phyloP scores from a whole-genome alignment of 2,329 filamentous ascomycete species.

The Trichophyton mentagrophytes region DNA sequence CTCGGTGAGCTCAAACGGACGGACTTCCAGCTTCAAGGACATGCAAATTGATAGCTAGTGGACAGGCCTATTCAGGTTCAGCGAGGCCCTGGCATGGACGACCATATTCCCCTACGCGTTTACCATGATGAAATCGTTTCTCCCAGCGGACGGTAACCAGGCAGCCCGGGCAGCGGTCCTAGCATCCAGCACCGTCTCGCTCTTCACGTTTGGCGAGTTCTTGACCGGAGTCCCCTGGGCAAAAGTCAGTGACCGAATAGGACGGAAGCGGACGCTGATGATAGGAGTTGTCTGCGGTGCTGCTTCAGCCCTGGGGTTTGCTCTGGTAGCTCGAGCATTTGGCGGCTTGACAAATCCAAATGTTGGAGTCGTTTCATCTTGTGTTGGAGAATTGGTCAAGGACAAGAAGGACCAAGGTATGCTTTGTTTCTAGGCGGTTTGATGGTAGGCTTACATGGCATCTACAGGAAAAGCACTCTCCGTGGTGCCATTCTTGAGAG shows the following conservation, averaged over 20 bases:
- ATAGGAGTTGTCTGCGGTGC: slow-evolving; percentile 6
- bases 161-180: slow-evolving; percentile 4
- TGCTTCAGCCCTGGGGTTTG: slow-evolving; percentile 3
- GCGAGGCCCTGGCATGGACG: slow-evolving; percentile 10
- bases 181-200: slow-evolving; percentile 3
- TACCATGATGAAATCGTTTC: slow-evolving; percentile 8
- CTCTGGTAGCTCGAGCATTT: slow-evolving; percentile 4
- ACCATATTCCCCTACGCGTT: slow-evolving; percentile 10
- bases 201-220: slow-evolving; percentile 11
- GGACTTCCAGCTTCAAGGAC: background rate
- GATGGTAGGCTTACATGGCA: background rate
- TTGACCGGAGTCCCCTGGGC: slow-evolving; percentile 8
- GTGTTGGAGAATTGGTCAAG: slow-evolving; percentile 8
- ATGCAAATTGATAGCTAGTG: background rate
- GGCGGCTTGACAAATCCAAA: slow-evolving; percentile 10
- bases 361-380: slow-evolving; percentile 6
- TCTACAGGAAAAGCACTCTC: slow-evolving; percentile 8
- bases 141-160: background rate
- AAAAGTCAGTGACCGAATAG: slow-evolving; percentile 7
- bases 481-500: slow-evolving; percentile 9
- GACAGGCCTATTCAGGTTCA: slow-evolving; percentile 9
- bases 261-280: slow-evolving; percentile 9
- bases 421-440: background rate
- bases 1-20: background rate
- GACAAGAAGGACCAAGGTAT: background rate